These are phyloP conservation scores for Porcisia hertigi DNA, from an alignment of 208 protist species.

Conservation along the genomic window DNA sequence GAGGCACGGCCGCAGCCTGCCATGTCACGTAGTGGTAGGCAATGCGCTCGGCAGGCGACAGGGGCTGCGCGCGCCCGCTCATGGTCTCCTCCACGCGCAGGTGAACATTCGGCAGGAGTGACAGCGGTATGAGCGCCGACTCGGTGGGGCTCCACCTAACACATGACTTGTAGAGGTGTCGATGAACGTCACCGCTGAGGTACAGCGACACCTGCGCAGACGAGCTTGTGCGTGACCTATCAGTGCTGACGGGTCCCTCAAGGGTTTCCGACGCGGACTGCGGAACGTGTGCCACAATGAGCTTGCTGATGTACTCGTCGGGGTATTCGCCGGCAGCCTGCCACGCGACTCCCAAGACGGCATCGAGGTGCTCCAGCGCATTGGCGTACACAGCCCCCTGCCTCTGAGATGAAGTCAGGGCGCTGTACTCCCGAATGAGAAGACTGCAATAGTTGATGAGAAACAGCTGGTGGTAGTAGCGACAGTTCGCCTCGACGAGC, in stretches of 20 bases:
- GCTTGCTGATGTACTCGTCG: background rate
- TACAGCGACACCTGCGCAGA: background rate
- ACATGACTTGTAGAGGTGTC: background rate
- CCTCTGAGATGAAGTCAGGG: conserved; percentile 8
- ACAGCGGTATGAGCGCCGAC: background rate
- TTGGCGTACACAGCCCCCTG: conserved; percentile 10
- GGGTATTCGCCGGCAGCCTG: background rate
- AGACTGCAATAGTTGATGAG: conserved; percentile 23
- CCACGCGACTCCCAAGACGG: background rate
- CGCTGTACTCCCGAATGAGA: conserved; percentile 9
- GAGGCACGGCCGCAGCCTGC: background rate
- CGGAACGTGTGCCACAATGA: background rate
- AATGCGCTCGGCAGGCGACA: conserved; percentile 6
- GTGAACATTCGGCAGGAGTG: background rate
- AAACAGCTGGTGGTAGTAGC: conserved; percentile 17
- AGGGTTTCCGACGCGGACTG: background rate
- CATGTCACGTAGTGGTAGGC: background rate
- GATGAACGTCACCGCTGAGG: background rate
- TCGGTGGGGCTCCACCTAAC: background rate
- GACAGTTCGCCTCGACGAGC: conserved; percentile 19
- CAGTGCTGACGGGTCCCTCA: background rate
- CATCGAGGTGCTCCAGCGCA: conserved; percentile 4
- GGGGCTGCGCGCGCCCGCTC: background rate
- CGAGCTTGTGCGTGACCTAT: background rate
- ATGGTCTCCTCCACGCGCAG: background rate